Percentiles rank a stretch among this genome's conserved stretches.
Conservation (phyloP, 2,329 filamentous ascomycete species). For the Dothideomycetes sp. region DNA sequence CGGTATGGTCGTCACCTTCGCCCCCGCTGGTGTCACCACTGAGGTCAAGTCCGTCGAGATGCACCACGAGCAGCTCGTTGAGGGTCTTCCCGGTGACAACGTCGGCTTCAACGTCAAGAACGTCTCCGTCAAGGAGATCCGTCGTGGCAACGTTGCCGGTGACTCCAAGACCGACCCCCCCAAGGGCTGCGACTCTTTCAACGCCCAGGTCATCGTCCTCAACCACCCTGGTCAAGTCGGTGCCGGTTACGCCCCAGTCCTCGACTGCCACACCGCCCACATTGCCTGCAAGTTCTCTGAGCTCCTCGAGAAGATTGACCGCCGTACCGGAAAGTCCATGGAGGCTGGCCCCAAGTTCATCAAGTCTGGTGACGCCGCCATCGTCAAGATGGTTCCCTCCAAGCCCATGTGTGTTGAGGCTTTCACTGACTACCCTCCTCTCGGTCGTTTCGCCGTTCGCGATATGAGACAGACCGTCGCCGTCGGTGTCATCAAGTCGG, state of each 20-base stretch:
- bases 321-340: constrained; percentile 97
- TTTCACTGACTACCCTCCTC: constrained; percentile 98
- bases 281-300: constrained; percentile 99
- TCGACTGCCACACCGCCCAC: constrained; percentile 99
- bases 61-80: constrained; percentile 97
- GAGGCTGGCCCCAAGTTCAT: constrained; percentile 96
- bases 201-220: constrained; percentile 99
- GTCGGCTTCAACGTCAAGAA: constrained; percentile 99
- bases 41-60: constrained; percentile 99
- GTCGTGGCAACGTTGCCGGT: constrained; percentile 99
- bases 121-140: constrained; percentile 99
- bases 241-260: constrained; percentile 96
- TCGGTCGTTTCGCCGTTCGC: constrained; percentile 99
- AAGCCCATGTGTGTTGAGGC: constrained; percentile 99
- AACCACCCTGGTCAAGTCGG: constrained; percentile 99
- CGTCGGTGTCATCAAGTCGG: constrained; percentile 53
- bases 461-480: constrained; percentile 92
- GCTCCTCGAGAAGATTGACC: constrained; percentile 99
- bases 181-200: constrained; percentile 81
- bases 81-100: constrained; percentile 99
- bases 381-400: constrained; percentile 99
- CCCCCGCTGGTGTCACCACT: constrained; percentile 97
- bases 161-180: constrained; percentile 99
- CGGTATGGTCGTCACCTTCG: constrained; percentile 93
- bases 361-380: constrained; percentile 99